Evolutionary conservation across 2,329 filamentous ascomycete genomes (phyloP), one percentile per base, ranked within the genome.

Genomic region (Diaporthe amygdali): DNA sequence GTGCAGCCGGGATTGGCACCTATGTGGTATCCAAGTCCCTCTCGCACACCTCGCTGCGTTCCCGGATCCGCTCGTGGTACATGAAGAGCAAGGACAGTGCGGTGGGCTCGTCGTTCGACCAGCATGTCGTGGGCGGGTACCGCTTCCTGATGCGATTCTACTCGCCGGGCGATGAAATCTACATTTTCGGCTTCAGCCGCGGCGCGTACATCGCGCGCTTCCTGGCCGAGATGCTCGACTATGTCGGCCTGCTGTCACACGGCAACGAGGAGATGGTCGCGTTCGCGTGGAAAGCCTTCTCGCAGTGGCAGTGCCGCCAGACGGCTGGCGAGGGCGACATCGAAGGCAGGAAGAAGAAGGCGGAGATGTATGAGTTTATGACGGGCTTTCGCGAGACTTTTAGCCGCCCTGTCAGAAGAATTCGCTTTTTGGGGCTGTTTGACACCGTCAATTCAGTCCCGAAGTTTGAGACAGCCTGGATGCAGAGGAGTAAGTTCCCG

Each of bases 211-310:
- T 93, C 52, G 92, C 92, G 0, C 89, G 92, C 3, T 94, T 94
- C 76, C 82, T 94, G 0, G 93, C 94, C 0, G 93, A 96, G 77
- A 96, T 96, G 94, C 86, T 96, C 8, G 93, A 96, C 76, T 91
- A 93, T 75, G 91, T 96, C 68, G 94, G 94, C 1, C 85, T 97
- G 0, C 85, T 97, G 17, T 92, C 91, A 15, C 91, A 93, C 66
- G 94, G 94, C 14, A 97, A 97, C 76, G 93, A 97, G 77, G 94
- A 96, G 75, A 92, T 96, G 90, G 90, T 94, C 66, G 86, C 88
- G 5, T 97, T 97, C 78, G 94, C 93, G 0, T 96, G 94, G 93
- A 95, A 93, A 78, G 91, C 92, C 0, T 95, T 94, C 76, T 88
- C 91, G 9, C 90, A 91, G 77, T 94, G 92, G 91, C 91, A 94